These are phyloP conservation scores for Saturnispora quitensis DNA, from an alignment of 805 yeast species.

Conservation along the genomic window DNA sequence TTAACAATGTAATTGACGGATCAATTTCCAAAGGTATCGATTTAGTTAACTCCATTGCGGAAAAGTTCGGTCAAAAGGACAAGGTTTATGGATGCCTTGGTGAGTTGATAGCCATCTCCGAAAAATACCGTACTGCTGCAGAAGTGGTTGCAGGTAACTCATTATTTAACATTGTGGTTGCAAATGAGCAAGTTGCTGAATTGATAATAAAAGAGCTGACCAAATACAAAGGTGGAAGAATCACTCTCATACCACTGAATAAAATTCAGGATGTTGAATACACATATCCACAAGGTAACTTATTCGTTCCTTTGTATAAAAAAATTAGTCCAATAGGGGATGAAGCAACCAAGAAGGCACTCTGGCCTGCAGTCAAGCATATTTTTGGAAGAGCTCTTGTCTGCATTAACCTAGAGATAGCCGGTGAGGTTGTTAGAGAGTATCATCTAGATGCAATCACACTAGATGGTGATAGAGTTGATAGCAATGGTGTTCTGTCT, in stretches of 20 bases:
- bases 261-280: slow-evolving; percentile 39
- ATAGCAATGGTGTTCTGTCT: slow-evolving; percentile 70
- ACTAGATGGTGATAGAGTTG: slow-evolving; percentile 85
- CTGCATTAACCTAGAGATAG: slow-evolving; percentile 57
- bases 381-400: slow-evolving; percentile 79
- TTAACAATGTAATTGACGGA: slow-evolving; percentile 70
- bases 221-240: slow-evolving; percentile 67
- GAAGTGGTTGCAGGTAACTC: slow-evolving; percentile 87
- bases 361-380: slow-evolving; percentile 62
- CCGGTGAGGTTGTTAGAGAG: slow-evolving; percentile 54
- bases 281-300: slow-evolving; percentile 53
- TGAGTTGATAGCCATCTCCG: slow-evolving; percentile 71
- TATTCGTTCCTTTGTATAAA: slow-evolving; percentile 68
- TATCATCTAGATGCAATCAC: slow-evolving; percentile 71
- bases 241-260: slow-evolving; percentile 85
- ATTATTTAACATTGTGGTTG: slow-evolving; percentile 83
- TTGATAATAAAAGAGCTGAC: slow-evolving; percentile 66
- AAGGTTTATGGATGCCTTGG: slow-evolving; percentile 81
- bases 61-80: slow-evolving; percentile 41
- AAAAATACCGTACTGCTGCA: slow-evolving; percentile 74
- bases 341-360: slow-evolving; percentile 41
- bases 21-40: slow-evolving; percentile 59
- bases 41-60: slow-evolving; percentile 56
- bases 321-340: slow-evolving; percentile 35
- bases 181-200: slow-evolving; percentile 76